phyloP scores from a whole-genome alignment of 345 rosid species.

The Erodium maritimum region DNA sequence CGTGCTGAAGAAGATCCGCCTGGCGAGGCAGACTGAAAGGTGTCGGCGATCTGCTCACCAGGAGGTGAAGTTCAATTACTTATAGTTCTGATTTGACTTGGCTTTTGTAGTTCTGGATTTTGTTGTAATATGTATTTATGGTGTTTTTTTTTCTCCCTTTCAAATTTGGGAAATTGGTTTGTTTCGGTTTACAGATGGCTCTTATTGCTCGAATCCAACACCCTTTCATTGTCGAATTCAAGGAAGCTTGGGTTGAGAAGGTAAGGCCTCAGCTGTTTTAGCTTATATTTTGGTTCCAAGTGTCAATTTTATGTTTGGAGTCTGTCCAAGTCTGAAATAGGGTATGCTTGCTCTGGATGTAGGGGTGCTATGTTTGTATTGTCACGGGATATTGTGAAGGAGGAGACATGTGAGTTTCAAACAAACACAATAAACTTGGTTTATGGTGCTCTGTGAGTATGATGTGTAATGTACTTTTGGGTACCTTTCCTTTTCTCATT shows the following conservation, averaged over 20 bases:
- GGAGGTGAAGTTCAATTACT: slow-evolving; percentile 39
- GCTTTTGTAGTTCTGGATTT: not conserved
- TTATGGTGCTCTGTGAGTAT: slow-evolving; percentile 1
- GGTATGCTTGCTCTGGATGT: slow-evolving; percentile 15
- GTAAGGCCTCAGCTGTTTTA: slow-evolving; percentile 24
- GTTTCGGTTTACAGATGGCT: slow-evolving; percentile 57
- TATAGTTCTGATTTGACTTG: not conserved
- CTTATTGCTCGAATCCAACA: slow-evolving; percentile 83
- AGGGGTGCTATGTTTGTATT: slow-evolving; percentile 99
- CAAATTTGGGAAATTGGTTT: slow-evolving; percentile 1
- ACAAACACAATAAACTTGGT: not conserved
- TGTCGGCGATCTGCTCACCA: slow-evolving; percentile 98
- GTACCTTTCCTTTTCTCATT: not conserved
- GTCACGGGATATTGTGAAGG: slow-evolving; percentile 99
- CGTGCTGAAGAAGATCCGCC: slow-evolving; percentile 95
- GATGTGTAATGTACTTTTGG: too few relatives aligned
- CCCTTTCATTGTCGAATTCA: slow-evolving; percentile 89
- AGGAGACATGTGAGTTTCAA: slow-evolving; percentile 87
- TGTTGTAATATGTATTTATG: not conserved
- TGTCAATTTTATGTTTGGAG: not conserved
- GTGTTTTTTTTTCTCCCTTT: not conserved
- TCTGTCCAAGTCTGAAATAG: slow-evolving; percentile 5
- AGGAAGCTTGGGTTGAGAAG: slow-evolving; percentile 99
- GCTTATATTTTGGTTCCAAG: not conserved
- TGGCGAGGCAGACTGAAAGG: slow-evolving; percentile 91